phyloP scores from a whole-genome alignment of 1,284 basidiomycete species.

The Ganoderma resinaceum region DNA sequence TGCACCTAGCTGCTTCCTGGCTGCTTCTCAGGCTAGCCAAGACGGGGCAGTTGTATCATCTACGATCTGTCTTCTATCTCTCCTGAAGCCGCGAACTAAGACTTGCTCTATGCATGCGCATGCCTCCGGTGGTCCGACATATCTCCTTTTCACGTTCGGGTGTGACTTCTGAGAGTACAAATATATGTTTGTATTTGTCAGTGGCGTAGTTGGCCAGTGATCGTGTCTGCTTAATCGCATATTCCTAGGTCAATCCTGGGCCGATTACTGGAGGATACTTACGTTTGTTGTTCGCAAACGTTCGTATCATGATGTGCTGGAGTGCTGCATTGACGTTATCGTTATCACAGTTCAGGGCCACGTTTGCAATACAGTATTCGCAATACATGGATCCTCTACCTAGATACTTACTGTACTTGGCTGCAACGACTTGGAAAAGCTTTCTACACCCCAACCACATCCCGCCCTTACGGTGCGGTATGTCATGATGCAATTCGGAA shows the following conservation, averaged over 20 bases:
- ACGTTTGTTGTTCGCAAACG: too few species aligned
- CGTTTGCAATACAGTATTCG: too few species aligned
- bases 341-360: too few species aligned
- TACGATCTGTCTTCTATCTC: background rate
- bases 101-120: background rate
- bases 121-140: background rate
- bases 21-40: conserved; percentile 4
- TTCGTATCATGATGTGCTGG: too few species aligned
- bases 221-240: conserved; percentile 40
- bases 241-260: too few species aligned
- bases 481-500: background rate
- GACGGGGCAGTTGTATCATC: conserved; percentile 1
- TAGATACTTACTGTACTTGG: too few species aligned
- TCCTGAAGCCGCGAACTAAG: background rate
- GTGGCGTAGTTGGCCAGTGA: conserved; percentile 86
- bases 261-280: too few species aligned
- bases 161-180: background rate
- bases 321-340: too few species aligned
- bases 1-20: background rate
- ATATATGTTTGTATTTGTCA: conserved; percentile 12
- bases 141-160: background rate
- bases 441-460: too few species aligned
- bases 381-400: too few species aligned
- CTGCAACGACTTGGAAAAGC: background rate
- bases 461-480: too few species aligned